Evolutionary conservation across 2,329 filamentous ascomycete species (phyloP).

Genomic region (Fusarium palustre): DNA sequence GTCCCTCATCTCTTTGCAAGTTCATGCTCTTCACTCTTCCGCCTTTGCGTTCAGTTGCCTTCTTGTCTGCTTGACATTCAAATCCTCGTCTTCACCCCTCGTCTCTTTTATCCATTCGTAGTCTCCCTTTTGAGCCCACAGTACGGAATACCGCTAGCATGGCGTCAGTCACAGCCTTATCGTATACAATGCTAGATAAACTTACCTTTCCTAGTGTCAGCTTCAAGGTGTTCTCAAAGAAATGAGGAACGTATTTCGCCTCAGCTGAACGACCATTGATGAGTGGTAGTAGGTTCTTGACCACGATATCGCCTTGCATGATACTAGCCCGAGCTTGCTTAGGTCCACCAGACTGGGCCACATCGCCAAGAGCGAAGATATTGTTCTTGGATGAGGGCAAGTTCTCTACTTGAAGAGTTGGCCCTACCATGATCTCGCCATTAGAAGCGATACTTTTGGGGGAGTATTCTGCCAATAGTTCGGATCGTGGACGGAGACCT

Average conservation of each 20-base stretch:
- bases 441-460: constrained; percentile 11
- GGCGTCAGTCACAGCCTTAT: fast-evolving
- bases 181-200: fast-evolving
- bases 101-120: constrained; percentile 11
- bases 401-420: constrained; percentile 20
- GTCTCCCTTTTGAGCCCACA: constrained; percentile 14
- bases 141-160: background rate
- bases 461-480: background rate
- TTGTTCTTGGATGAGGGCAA: background rate
- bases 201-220: constrained; percentile 29
- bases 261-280: background rate
- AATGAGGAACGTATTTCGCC: background rate
- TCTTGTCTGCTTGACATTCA: constrained; percentile 9
- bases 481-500: constrained; percentile 23
- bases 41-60: constrained; percentile 4
- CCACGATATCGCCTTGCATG: constrained; percentile 18
- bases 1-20: fast-evolving
- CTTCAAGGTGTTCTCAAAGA: constrained; percentile 14
- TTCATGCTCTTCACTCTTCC: background rate
- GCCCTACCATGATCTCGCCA: constrained; percentile 13
- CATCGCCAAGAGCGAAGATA: constrained; percentile 24
- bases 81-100: background rate
- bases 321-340: constrained; percentile 31
- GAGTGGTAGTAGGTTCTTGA: constrained; percentile 3
- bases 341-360: constrained; percentile 21